Evolutionary conservation across 2,329 filamentous ascomycete genomes (phyloP).

Genomic region (Dendrostoma leiphaemia): DNA sequence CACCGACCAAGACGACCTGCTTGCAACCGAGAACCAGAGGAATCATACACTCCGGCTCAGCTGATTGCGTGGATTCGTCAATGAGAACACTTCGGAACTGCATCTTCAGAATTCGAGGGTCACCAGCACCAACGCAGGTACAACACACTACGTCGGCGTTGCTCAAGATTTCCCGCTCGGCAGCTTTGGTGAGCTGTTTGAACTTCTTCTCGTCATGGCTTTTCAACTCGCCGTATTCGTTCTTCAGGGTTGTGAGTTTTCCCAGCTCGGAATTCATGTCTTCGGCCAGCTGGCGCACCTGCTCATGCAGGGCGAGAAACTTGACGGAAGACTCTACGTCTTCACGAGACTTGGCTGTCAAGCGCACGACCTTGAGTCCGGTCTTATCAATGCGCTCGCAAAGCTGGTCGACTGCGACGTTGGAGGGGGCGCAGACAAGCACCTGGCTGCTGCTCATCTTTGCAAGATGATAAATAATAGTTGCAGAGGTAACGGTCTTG

Average conservation of each 20-base stretch:
- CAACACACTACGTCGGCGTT: slow-evolving; percentile 99
- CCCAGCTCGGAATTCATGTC: slow-evolving; percentile 92
- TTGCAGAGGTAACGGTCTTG: slow-evolving; percentile 97
- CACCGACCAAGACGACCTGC: slow-evolving; percentile 96
- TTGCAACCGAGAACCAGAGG: slow-evolving; percentile 96
- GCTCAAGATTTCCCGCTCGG: slow-evolving; percentile 89
- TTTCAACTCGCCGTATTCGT: slow-evolving; percentile 84
- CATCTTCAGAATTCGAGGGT: slow-evolving; percentile 92
- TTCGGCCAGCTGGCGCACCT: slow-evolving; percentile 79
- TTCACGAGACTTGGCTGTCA: slow-evolving; percentile 98
- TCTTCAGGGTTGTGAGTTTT: slow-evolving; percentile 91
- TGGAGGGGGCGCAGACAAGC: slow-evolving; percentile 93
- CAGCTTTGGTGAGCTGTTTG: slow-evolving; percentile 89
- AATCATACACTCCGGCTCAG: slow-evolving; percentile 98
- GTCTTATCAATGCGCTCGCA: slow-evolving; percentile 96
- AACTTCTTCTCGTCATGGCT: slow-evolving; percentile 98
- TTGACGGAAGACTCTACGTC: slow-evolving; percentile 98
- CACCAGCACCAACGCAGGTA: slow-evolving; percentile 95
- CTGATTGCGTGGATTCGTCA: slow-evolving; percentile 96
- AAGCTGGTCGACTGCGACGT: slow-evolving; percentile 96
- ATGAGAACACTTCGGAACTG: slow-evolving; percentile 98
- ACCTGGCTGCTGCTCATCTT: slow-evolving; percentile 95
- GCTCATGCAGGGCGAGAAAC: slow-evolving; percentile 92
- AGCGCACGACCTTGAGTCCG: slow-evolving; percentile 90
- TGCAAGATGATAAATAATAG: slow-evolving; percentile 95